phyloP scores from a whole-genome alignment of 2,329 filamentous ascomycete species.

The Aspergillus ochraceus region DNA sequence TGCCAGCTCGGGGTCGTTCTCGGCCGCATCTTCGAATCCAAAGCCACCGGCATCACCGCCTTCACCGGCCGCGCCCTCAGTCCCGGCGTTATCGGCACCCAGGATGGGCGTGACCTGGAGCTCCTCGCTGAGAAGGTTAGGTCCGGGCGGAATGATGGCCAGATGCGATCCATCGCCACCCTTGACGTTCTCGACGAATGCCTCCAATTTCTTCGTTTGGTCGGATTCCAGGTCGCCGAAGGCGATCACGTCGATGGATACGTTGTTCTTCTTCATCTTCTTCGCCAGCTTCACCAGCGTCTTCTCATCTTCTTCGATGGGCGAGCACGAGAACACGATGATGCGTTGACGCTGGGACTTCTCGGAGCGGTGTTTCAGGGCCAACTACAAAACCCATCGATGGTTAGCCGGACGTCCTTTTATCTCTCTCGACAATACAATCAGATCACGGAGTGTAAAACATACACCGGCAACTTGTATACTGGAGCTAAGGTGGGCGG shows the following conservation, averaged over 20 bases:
- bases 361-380: constrained; percentile 96
- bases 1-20: constrained; percentile 84
- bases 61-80: constrained; percentile 46
- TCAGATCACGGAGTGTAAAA: neutral
- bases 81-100: constrained; percentile 72
- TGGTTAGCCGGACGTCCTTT: constrained; percentile 7
- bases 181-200: constrained; percentile 93
- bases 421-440: neutral
- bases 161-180: constrained; percentile 87
- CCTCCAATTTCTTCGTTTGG: constrained; percentile 82
- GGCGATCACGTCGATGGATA: constrained; percentile 89
- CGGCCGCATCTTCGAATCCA: constrained; percentile 81
- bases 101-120: constrained; percentile 87
- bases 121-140: constrained; percentile 88
- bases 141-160: constrained; percentile 84
- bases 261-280: constrained; percentile 98
- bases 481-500: constrained; percentile 83
- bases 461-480: constrained; percentile 93
- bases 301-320: constrained; percentile 86
- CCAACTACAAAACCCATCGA: constrained; percentile 61
- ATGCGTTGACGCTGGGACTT: constrained; percentile 95
- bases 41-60: constrained; percentile 58
- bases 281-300: constrained; percentile 85
- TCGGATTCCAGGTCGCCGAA: constrained; percentile 94
- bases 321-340: constrained; percentile 94